These are phyloP conservation scores for Cercospora brassicicola DNA, from an alignment of 2,329 filamentous ascomycete genomes.

Conservation along the genomic window DNA sequence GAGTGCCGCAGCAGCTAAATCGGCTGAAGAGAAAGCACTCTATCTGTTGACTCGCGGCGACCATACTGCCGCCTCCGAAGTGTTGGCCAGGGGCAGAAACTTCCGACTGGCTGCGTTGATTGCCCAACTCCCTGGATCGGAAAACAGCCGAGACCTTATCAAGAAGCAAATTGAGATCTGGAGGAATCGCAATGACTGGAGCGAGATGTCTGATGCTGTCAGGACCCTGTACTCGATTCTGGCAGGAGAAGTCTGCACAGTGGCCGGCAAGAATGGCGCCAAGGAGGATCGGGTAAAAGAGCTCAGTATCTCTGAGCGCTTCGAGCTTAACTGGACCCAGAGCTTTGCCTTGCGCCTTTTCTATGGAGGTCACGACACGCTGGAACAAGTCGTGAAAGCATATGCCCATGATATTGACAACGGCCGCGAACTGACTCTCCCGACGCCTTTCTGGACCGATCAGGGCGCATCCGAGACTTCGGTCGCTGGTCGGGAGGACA, in stretches of 20 bases:
- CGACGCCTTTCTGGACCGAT: constrained; percentile 62
- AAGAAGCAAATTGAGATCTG: constrained; percentile 78
- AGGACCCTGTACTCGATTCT: constrained; percentile 87
- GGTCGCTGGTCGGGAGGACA: constrained; percentile 63
- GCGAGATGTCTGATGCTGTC: constrained; percentile 81
- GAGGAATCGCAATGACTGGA: constrained; percentile 77
- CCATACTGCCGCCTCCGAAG: constrained; percentile 77
- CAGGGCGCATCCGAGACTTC: constrained; percentile 5
- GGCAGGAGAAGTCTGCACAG: constrained; percentile 81
- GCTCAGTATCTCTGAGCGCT: constrained; percentile 80
- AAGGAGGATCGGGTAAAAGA: constrained; percentile 77
- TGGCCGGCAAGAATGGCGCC: constrained; percentile 73
- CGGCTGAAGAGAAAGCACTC: constrained; percentile 79
- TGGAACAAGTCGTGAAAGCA: constrained; percentile 69
- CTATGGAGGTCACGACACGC: constrained; percentile 71
- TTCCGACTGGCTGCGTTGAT: constrained; percentile 83
- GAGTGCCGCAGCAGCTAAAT: constrained; percentile 58
- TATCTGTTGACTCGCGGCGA: constrained; percentile 76
- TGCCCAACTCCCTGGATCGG: constrained; percentile 74
- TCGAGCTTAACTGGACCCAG: constrained; percentile 88
- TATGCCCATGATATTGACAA: constrained; percentile 73
- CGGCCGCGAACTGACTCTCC: constrained; percentile 67
- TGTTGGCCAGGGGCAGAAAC: constrained; percentile 72
- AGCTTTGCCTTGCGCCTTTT: constrained; percentile 88
- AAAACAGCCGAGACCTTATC: constrained; percentile 70